Evolutionary conservation across 2,329 filamentous ascomycete species (phyloP).

Genomic region (Paraphaeosphaeria minitans): DNA sequence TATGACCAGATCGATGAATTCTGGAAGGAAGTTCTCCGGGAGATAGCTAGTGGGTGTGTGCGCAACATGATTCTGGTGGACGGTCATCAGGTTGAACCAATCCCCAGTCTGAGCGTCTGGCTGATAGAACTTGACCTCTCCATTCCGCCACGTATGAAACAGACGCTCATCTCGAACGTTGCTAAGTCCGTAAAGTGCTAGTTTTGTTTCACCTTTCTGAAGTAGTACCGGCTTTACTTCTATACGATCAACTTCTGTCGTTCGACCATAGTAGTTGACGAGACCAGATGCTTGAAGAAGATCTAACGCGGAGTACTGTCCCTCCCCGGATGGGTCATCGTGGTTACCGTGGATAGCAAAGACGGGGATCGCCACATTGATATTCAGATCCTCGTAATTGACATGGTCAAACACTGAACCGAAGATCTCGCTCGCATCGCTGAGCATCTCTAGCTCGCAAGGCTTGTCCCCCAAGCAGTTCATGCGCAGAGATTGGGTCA

Average conservation of each 20-base stretch:
- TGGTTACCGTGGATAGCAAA: slow-evolving; percentile 99
- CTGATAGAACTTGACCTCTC: slow-evolving; percentile 91
- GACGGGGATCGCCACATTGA: slow-evolving; percentile 95
- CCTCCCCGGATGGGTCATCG: slow-evolving; percentile 96
- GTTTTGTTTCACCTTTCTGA: slow-evolving; percentile 90
- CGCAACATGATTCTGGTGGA: slow-evolving; percentile 95
- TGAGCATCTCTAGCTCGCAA: slow-evolving; percentile 91
- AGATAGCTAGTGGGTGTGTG: slow-evolving; percentile 93
- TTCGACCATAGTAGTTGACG: slow-evolving; percentile 94
- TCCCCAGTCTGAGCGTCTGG: slow-evolving; percentile 79
- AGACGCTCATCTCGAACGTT: slow-evolving; percentile 96
- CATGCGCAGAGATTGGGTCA: slow-evolving; percentile 91
- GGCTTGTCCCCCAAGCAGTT: slow-evolving; percentile 96
- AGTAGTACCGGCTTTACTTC: slow-evolving; percentile 87
- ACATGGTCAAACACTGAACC: slow-evolving; percentile 87
- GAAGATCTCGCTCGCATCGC: slow-evolving; percentile 90
- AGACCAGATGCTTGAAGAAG: slow-evolving; percentile 88
- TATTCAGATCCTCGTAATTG: slow-evolving; percentile 97
- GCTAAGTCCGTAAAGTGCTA: slow-evolving; percentile 91
- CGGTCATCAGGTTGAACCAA: slow-evolving; percentile 95
- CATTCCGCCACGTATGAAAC: slow-evolving; percentile 90
- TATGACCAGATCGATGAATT: slow-evolving; percentile 87
- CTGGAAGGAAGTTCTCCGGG: slow-evolving; percentile 88
- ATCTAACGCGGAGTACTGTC: slow-evolving; percentile 88
- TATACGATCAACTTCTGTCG: slow-evolving; percentile 91